Base-by-base conservation (phyloP, 805 yeast species). In the Wickerhamiella occidentalis region DNA sequence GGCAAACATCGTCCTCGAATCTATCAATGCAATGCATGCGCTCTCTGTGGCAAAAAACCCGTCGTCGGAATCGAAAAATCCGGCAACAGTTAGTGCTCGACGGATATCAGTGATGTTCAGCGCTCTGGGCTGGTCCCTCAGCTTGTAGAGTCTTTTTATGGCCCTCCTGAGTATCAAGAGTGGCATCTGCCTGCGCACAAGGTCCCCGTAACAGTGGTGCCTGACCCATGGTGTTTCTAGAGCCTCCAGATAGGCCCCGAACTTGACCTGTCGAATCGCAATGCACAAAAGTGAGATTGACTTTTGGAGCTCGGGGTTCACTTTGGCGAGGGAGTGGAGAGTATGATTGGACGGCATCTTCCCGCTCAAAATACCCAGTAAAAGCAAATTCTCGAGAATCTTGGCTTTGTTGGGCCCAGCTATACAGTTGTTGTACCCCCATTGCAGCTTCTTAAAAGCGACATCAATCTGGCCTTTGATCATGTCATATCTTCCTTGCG, bases 351-450 rank as follows among this genome's bases (percentile, higher is more conserved):
- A 15, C 0, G 85, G 83, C 12, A 66, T 51, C 45, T 73, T 72
- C 0, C 86, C 86, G 37, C 78, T 66, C 1, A 79, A 58, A 6
- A 80, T 59, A 2, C 78, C 69, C 0, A 74, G 65, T 0, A 85
- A 80, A 1, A 79, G 53, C 37, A 80, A 62, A 50, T 71, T 72
- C 28, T 68, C 65, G 29, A 80, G 61, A 5, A 79, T 68, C 33
- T 64, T 60, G 12, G 68, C 61, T 36, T 66, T 61, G 59, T 77
- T 76, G 11, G 54, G 46, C 0, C 55, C 46, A 3, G 60, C 37
- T 0, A 70, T 69, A 45, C 74, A 66, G 40, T 69, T 63, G 2
- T 56, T 51, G 44, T 73, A 75, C 36, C 84, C 74, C 76, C 78
- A 76, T n/a, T 61, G 56, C 30, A 82, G 64, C 58, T 81, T 83